Evolutionary conservation across 768 basidiomycete genomes (phyloP).

Genomic region (Lentinula detonsa): DNA sequence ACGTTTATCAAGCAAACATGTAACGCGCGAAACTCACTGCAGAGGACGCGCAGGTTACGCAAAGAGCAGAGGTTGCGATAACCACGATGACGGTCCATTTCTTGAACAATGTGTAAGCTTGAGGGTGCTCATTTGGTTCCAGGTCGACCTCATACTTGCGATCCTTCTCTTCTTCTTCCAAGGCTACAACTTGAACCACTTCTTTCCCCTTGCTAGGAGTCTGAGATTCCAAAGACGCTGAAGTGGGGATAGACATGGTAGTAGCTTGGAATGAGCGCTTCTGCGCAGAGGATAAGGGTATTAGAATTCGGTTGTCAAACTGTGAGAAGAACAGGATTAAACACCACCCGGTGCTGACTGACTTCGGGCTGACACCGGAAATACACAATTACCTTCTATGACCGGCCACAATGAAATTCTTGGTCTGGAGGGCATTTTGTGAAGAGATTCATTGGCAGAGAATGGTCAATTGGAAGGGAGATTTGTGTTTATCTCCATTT

Average conservation of each 20-base stretch:
- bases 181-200: not conserved
- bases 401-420: not conserved
- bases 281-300: too few species aligned
- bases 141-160: slow-evolving; percentile 22
- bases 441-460: too few species aligned
- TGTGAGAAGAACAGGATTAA: too few species aligned
- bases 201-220: not conserved
- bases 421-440: too few species aligned
- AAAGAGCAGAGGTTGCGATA: slow-evolving; percentile 41
- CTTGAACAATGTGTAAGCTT: slow-evolving; percentile 28
- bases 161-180: not conserved
- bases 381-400: not conserved
- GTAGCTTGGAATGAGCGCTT: not conserved
- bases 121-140: slow-evolving; percentile 36
- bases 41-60: slow-evolving; percentile 51
- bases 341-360: not conserved
- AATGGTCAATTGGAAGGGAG: too few species aligned
- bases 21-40: slow-evolving; percentile 33
- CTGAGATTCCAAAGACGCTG: not conserved
- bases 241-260: not conserved
- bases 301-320: too few species aligned
- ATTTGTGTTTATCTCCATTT: too few species aligned
- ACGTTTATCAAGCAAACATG: not conserved
- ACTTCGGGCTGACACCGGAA: not conserved
- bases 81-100: slow-evolving; percentile 45